Conservation (phyloP, 2,329 filamentous ascomycete species). For the Tolypocladium sp. region DNA sequence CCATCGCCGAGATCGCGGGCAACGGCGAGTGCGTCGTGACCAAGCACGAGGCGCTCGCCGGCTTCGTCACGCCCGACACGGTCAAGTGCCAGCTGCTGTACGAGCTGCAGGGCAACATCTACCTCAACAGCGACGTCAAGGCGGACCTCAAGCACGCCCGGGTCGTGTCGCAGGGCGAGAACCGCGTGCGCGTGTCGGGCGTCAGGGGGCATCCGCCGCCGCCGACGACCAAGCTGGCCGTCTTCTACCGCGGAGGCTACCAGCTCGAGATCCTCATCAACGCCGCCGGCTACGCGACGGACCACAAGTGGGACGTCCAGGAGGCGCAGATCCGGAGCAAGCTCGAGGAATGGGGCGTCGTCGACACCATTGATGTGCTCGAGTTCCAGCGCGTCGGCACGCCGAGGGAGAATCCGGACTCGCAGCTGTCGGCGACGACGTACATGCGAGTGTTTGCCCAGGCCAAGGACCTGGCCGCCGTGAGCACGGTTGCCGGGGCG, state of each 20-base stretch:
- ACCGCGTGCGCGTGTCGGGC: conserved; percentile 30
- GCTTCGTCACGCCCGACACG: conserved; percentile 23
- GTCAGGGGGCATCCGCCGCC: conserved; percentile 33
- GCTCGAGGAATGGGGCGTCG: conserved; percentile 25
- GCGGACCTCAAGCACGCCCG: conserved; percentile 26
- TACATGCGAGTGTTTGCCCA: conserved; percentile 35
- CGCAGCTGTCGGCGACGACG: conserved; percentile 31
- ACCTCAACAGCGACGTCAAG: conserved; percentile 38
- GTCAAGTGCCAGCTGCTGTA: conserved; percentile 40
- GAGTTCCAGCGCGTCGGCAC: conserved; percentile 36
- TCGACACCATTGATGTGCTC: conserved; percentile 35
- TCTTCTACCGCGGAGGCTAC: conserved; percentile 39
- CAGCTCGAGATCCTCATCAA: conserved; percentile 35
- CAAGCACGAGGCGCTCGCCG: conserved; percentile 35
- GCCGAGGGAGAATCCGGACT: conserved; percentile 21
- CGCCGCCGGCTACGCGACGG: conserved; percentile 36
- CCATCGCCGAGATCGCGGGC: conserved; percentile 37
- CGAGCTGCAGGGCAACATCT: conserved; percentile 36
- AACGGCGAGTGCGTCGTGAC: conserved; percentile 37
- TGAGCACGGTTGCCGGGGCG: conserved; percentile 18
- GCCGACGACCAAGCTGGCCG: conserved; percentile 41
- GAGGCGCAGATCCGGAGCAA: conserved; percentile 36
- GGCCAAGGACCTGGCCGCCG: conserved; percentile 16
- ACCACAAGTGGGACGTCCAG: conserved; percentile 37
- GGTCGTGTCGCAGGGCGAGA: conserved; percentile 22